phyloP scores from a whole-genome alignment of 345 rosid species.

The Citrus inodora region DNA sequence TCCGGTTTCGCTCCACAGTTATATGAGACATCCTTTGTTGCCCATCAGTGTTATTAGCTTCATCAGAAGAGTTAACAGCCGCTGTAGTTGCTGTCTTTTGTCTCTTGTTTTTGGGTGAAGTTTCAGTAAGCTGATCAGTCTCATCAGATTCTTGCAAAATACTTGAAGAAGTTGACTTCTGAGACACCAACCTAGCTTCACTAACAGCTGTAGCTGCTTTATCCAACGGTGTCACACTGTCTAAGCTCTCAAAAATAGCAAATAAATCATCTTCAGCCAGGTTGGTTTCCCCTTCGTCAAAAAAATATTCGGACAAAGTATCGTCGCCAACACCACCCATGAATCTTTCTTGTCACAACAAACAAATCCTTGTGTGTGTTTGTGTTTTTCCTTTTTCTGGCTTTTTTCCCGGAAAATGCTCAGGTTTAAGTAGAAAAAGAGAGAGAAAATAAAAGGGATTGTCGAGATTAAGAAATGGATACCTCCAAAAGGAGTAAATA shows the following conservation, averaged over 20 bases:
- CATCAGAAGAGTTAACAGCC: constrained; percentile 17
- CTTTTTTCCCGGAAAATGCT: constrained; percentile 7
- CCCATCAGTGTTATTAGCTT: constrained; percentile 45
- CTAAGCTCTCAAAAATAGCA: constrained; percentile 73
- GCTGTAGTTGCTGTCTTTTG: constrained; percentile 18
- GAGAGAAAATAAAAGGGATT: background rate
- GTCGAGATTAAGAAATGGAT: constrained; percentile 26
- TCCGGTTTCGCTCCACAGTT: constrained; percentile 91
- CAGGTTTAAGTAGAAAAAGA: constrained; percentile 12
- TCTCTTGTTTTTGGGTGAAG: constrained; percentile 43
- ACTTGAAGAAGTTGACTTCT: constrained; percentile 32
- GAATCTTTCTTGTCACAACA: background rate
- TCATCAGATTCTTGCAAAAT: constrained; percentile 39
- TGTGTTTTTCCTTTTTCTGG: background rate
- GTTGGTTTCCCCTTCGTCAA: constrained; percentile 50
- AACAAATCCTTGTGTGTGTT: background rate
- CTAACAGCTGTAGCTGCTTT: constrained; percentile 14
- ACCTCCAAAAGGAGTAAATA: constrained; percentile 39
- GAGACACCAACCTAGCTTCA: constrained; percentile 20
- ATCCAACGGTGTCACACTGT: constrained; percentile 40
- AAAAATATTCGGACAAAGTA: constrained; percentile 34
- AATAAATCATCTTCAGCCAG: constrained; percentile 69
- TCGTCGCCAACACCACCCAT: constrained; percentile 13
- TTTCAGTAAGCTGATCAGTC: constrained; percentile 29
- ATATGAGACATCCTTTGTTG: constrained; percentile 76